Conservation (phyloP, 1,139 yeast species). For the Zygosaccharomyces pseudobailii region DNA sequence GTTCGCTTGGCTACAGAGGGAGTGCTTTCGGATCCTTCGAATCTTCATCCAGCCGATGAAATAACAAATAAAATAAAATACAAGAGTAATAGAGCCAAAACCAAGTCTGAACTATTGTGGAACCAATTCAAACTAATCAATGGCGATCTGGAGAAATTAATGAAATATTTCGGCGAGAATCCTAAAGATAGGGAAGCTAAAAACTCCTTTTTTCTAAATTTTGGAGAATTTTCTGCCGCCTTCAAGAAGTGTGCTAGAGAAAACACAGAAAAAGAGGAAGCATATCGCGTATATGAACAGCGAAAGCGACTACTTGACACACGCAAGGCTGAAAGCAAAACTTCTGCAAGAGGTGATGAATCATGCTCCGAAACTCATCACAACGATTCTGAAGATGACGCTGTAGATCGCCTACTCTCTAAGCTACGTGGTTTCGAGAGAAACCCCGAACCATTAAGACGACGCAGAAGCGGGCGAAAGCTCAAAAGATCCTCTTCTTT, state of each 20-base stretch:
- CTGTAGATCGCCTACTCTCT: slow-evolving; percentile 26
- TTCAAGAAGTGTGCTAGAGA: slow-evolving; percentile 75
- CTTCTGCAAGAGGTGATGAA: slow-evolving; percentile 11
- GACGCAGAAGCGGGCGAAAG: slow-evolving; percentile 16
- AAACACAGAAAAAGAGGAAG: slow-evolving; percentile 75
- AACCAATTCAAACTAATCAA: slow-evolving; percentile 53
- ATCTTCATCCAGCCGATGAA: slow-evolving; percentile 74
- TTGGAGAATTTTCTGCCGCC: slow-evolving; percentile 66
- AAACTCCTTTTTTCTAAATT: slow-evolving; percentile 65
- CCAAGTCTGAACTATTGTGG: slow-evolving; percentile 52
- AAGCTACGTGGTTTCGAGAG: slow-evolving; percentile 26
- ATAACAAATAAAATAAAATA: slow-evolving; percentile 53
- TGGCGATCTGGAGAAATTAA: slow-evolving; percentile 51
- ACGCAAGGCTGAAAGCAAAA: slow-evolving; percentile 12
- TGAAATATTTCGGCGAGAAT: slow-evolving; percentile 84
- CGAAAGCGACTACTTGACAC: slow-evolving; percentile 61
- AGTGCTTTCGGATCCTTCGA: slow-evolving; percentile 59
- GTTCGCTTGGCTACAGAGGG: slow-evolving; percentile 61
- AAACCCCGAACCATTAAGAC: slow-evolving; percentile 16
- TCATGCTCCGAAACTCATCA: slow-evolving; percentile 4
- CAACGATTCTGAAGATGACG: slow-evolving; percentile 15
- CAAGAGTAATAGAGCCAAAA: slow-evolving; percentile 53
- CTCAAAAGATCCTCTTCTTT: slow-evolving; percentile 1
- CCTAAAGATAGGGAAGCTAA: slow-evolving; percentile 55
- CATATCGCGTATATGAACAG: slow-evolving; percentile 63